phyloP scores from a whole-genome alignment of 208 protist genomes.

The Phytomonas francai region DNA sequence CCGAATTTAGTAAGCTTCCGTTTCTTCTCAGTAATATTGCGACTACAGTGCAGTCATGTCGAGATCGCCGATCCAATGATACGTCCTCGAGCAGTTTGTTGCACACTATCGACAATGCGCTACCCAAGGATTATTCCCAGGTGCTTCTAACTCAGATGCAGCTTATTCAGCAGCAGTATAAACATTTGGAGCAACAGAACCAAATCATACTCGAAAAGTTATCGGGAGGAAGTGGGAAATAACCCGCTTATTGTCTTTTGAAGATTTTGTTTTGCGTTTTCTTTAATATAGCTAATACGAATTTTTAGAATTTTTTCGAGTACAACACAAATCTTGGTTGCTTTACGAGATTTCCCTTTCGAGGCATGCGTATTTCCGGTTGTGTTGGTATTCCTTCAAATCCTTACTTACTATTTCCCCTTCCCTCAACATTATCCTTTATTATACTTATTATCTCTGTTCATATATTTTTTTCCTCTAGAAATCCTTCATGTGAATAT shows the following conservation, averaged over 20 bases:
- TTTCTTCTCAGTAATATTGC: slow-evolving; percentile 24
- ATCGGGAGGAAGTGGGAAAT: not conserved
- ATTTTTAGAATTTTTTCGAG: slow-evolving; percentile 8
- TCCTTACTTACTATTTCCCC: not conserved
- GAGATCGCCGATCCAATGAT: slow-evolving; percentile 19
- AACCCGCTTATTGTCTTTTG: not conserved
- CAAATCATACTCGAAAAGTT: slow-evolving; percentile 33
- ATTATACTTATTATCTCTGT: slow-evolving; percentile 4
- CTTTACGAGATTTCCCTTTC: not conserved
- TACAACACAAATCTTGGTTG: not conserved
- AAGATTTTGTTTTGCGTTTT: not conserved
- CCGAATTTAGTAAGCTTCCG: slow-evolving; percentile 14
- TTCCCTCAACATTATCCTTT: not conserved
- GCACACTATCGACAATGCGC: not conserved
- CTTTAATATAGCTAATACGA: not conserved
- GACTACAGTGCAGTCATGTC: slow-evolving; percentile 28
- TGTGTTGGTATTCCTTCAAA: not conserved
- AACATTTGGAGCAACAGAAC: slow-evolving; percentile 54
- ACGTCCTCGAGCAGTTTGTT: not conserved
- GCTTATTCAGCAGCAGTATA: slow-evolving; percentile 43
- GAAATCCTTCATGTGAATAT: not conserved
- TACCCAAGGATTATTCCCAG: not conserved
- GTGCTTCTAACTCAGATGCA: slow-evolving; percentile 29
- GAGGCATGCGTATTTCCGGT: not conserved
- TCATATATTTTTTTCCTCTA: slow-evolving; percentile 5